These are phyloP conservation scores for Scytalidium sp. DNA, from an alignment of 2,329 filamentous ascomycete genomes.

Conservation along the genomic window DNA sequence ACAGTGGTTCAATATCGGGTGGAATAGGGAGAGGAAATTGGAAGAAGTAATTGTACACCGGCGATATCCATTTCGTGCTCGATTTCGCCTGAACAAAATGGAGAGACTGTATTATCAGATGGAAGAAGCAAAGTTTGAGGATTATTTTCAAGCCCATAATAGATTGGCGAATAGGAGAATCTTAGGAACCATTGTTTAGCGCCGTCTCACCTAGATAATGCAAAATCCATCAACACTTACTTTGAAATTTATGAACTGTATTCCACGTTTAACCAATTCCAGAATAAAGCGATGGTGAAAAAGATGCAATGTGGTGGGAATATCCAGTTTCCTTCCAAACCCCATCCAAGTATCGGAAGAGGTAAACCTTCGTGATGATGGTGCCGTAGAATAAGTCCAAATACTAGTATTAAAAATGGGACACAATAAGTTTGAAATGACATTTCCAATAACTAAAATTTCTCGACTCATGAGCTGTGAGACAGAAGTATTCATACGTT, in stretches of 20 bases:
- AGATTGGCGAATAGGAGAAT: neutral
- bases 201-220: neutral
- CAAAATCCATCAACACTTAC: neutral
- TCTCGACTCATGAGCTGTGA: neutral
- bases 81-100: neutral
- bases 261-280: neutral
- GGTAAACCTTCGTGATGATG: too few relatives aligned
- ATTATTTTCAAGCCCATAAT: neutral
- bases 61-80: neutral
- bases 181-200: neutral
- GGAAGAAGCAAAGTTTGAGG: neutral
- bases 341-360: too few relatives aligned
- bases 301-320: neutral
- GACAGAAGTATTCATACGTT: neutral
- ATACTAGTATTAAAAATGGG: neutral
- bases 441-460: neutral
- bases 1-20: slow-evolving; percentile 4
- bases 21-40: slow-evolving; percentile 15
- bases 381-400: neutral
- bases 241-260: neutral
- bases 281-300: neutral
- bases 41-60: slow-evolving; percentile 18
- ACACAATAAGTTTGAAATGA: neutral
- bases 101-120: neutral
- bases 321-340: neutral